Percentiles rank a stretch among this genome's conserved stretches.
Evolutionary conservation across 345 rosid genomes (phyloP).

Genomic region (Nephelium lappaceum): DNA sequence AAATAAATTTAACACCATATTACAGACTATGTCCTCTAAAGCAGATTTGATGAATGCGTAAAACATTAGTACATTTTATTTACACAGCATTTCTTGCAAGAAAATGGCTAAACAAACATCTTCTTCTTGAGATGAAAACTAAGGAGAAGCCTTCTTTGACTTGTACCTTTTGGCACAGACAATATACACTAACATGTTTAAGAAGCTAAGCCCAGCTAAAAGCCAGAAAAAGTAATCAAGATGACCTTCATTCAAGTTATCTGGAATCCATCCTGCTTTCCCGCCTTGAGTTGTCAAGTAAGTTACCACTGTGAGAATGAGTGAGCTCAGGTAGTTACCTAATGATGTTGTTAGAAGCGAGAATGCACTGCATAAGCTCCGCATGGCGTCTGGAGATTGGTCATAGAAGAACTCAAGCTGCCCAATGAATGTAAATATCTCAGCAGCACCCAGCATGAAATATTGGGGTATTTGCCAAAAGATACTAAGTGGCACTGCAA

Average conservation of each 20-base stretch:
- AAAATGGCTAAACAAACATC: not conserved
- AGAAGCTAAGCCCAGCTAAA: slow-evolving; percentile 74
- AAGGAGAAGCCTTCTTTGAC: slow-evolving; percentile 62
- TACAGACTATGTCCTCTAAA: not conserved
- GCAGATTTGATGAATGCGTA: not conserved
- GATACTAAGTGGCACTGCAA: slow-evolving; percentile 71
- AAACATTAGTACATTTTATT: not conserved
- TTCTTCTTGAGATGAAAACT: not conserved
- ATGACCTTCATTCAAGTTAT: slow-evolving; percentile 89
- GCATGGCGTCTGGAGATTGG: slow-evolving; percentile 95
- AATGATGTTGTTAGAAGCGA: slow-evolving; percentile 77
- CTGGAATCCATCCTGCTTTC: slow-evolving; percentile 78
- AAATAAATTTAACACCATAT: not conserved
- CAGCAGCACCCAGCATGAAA: slow-evolving; percentile 87
- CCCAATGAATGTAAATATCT: slow-evolving; percentile 81
- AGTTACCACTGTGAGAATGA: slow-evolving; percentile 75
- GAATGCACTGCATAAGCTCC: slow-evolving; percentile 83
- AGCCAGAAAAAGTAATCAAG: slow-evolving; percentile 97
- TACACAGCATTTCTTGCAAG: not conserved
- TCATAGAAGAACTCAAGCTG: slow-evolving; percentile 93
- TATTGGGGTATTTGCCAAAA: slow-evolving; percentile 93
- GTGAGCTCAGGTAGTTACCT: slow-evolving; percentile 85
- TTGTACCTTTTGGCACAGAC: slow-evolving; percentile 74
- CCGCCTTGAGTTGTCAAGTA: slow-evolving; percentile 69
- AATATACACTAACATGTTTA: slow-evolving; percentile 66